phyloP scores from a whole-genome alignment of 176 grass and related monocot genomes.

The Oropetium thomaeum region DNA sequence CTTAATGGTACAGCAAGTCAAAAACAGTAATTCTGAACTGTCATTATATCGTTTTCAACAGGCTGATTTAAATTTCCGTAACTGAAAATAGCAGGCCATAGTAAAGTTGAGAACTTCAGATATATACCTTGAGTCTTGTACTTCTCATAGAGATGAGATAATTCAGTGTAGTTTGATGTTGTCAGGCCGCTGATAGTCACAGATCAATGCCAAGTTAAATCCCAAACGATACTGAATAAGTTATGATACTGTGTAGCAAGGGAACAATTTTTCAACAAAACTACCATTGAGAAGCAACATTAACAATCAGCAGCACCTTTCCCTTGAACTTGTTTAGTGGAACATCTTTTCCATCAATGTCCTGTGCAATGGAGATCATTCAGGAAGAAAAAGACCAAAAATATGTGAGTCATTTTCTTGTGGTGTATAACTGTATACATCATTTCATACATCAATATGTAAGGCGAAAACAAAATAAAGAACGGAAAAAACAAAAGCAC shows the following conservation, averaged over 20 bases:
- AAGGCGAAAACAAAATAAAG: neutral
- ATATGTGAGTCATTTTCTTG: conserved; percentile 1
- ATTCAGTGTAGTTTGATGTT: conserved; percentile 88
- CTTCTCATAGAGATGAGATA: conserved; percentile 97
- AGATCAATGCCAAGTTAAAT: conserved; percentile 21
- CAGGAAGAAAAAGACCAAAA: conserved; percentile 16
- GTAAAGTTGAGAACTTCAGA: conserved; percentile 1
- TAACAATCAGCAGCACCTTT: conserved; percentile 74
- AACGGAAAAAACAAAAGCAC: neutral
- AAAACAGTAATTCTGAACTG: too few species aligned
- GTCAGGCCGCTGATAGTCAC: conserved; percentile 70
- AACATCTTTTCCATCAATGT: conserved; percentile 90
- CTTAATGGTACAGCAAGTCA: conserved; percentile 5
- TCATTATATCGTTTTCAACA: too few species aligned
- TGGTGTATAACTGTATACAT: neutral
- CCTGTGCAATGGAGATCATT: conserved; percentile 47
- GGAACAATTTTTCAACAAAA: conserved; percentile 11
- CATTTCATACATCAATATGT: neutral
- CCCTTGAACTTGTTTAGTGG: conserved; percentile 93
- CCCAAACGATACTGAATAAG: neutral
- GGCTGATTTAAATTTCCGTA: too few species aligned
- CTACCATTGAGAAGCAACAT: conserved; percentile 98
- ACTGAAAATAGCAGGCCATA: neutral
- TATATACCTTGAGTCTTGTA: conserved; percentile 93
- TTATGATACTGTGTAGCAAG: neutral